A percentile compares a stretch with the other conserved stretches of the same genome.
These are phyloP conservation scores for Rhizopogon sp. DNA, from an alignment of 768 basidiomycete genomes.

Conservation along the genomic window DNA sequence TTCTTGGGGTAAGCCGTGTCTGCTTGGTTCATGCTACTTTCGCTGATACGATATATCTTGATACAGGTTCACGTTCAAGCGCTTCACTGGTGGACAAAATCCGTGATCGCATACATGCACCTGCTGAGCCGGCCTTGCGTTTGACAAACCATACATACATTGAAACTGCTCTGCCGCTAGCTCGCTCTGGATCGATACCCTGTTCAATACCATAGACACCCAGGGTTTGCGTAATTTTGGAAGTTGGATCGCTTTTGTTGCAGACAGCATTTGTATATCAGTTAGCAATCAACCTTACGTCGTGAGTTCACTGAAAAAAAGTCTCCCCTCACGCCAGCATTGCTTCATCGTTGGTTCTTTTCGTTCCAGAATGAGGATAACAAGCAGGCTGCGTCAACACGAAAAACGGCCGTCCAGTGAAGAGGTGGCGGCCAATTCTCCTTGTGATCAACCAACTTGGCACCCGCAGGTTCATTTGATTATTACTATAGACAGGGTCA, in stretches of 20 bases:
- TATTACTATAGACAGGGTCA: no score
- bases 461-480: no score
- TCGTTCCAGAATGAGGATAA: no score
- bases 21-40: neutral
- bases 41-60: conserved; percentile 1
- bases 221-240: conserved; percentile 19
- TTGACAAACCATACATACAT: conserved; percentile 1
- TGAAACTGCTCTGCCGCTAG: neutral
- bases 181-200: conserved; percentile 17
- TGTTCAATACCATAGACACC: conserved; percentile 22
- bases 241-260: conserved; percentile 9
- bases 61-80: conserved; percentile 79
- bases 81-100: conserved; percentile 35
- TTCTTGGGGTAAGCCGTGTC: conserved; percentile 50
- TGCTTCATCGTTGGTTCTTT: no score
- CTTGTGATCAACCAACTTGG: no score
- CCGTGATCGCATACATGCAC: neutral
- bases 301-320: neutral
- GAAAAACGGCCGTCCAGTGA: no score
- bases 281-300: neutral
- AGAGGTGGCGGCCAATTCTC: no score
- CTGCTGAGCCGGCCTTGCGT: neutral
- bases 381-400: no score
- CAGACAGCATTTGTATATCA: conserved; percentile 16
- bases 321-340: no score